Evolutionary conservation across 306 rosid genomes (phyloP).

Genomic region (Gillenia trifoliata): DNA sequence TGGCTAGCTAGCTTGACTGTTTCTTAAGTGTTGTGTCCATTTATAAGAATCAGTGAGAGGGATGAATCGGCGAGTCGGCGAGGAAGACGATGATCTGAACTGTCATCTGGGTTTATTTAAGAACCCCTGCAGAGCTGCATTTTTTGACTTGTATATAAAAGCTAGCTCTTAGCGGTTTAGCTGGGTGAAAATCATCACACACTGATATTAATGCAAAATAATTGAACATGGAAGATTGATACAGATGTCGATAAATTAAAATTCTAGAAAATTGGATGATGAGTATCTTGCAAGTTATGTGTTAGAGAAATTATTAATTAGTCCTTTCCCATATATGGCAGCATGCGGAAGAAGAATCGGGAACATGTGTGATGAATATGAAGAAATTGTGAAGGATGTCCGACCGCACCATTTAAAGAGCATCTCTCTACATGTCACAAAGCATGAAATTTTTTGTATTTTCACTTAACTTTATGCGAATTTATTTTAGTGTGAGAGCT

Average conservation of each 20-base stretch:
- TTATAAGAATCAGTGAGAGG: background rate
- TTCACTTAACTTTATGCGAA: too few relatives aligned
- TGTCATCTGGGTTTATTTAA: background rate
- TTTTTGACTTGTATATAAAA: background rate
- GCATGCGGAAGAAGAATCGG: background rate
- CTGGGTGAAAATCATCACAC: background rate
- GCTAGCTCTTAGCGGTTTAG: background rate
- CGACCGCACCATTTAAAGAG: background rate
- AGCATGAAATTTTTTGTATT: background rate
- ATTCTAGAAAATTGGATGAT: background rate
- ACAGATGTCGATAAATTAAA: background rate
- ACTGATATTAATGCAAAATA: background rate
- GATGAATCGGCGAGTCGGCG: background rate
- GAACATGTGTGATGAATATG: background rate
- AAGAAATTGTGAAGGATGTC: background rate
- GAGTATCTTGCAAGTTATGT: constrained; percentile 1
- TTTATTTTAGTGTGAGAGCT: rapidly evolving
- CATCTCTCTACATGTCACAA: background rate
- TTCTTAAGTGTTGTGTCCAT: background rate
- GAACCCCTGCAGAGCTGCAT: background rate
- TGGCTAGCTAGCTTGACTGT: background rate
- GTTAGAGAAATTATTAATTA: background rate
- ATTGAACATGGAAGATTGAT: background rate
- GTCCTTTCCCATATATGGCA: background rate
- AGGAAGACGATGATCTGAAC: background rate